Conservation (phyloP, 169 alveolate species). For the Blepharisma undulans region DNA sequence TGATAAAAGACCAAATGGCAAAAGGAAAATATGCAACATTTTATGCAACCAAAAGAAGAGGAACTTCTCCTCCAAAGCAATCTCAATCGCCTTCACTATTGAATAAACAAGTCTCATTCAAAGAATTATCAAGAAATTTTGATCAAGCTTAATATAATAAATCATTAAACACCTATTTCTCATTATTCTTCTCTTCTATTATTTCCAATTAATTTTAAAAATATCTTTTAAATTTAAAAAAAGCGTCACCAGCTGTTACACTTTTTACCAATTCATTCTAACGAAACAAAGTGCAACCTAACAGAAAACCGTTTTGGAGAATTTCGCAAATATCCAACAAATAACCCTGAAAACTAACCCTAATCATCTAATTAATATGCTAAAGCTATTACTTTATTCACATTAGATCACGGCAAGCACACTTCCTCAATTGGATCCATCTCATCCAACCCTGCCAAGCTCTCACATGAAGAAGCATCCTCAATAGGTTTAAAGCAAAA, state of each 20-base stretch:
- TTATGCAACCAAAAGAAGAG: not conserved
- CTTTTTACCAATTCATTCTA: not conserved
- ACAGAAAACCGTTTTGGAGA: not conserved
- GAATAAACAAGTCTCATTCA: not conserved
- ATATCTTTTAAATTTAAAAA: not conserved
- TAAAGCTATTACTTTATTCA: not conserved
- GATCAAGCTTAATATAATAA: not conserved
- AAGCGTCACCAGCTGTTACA: not conserved
- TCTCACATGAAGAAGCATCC: not conserved
- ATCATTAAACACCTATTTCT: not conserved
- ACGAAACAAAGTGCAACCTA: not conserved
- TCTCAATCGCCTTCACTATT: not conserved
- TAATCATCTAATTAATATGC: not conserved
- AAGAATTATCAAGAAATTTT: not conserved
- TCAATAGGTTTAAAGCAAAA: not conserved
- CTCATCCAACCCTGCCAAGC: not conserved
- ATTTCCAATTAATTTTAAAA: not conserved
- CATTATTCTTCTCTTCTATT: not conserved
- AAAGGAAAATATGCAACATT: slow-evolving; percentile 17
- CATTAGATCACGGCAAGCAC: not conserved
- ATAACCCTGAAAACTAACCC: not conserved
- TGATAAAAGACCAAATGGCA: slow-evolving; percentile 24
- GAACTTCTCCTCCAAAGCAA: not conserved
- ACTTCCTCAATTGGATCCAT: not conserved
- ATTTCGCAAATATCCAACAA: not conserved